Evolutionary conservation across 192 early-diverging fungal genomes (phyloP).

Genomic region (Rhizophlyctis rosea): DNA sequence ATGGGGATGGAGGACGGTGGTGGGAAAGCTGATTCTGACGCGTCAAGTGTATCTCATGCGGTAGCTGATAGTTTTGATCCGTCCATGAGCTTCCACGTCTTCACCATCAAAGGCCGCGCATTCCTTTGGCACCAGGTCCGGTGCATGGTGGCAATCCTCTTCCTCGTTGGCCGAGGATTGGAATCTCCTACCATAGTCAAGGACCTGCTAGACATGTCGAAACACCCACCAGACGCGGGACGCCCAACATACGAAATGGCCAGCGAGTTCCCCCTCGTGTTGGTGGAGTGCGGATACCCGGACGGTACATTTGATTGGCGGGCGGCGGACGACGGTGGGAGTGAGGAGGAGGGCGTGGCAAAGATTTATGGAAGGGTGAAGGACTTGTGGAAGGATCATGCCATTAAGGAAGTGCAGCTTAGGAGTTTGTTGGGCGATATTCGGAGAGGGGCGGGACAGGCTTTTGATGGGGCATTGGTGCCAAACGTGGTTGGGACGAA

Average conservation of each 20-base stretch:
- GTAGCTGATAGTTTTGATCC: slow-evolving; percentile 11
- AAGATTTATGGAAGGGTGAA: too few relatives aligned
- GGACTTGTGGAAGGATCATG: slow-evolving; percentile 24
- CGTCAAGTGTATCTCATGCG: neutral
- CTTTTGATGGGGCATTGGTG: slow-evolving; percentile 9
- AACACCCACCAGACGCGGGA: slow-evolving; percentile 43
- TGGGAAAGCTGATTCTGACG: neutral
- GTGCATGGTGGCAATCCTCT: slow-evolving; percentile 90
- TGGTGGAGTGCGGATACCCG: slow-evolving; percentile 81
- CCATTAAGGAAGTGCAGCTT: slow-evolving; percentile 26
- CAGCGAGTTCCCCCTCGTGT: slow-evolving; percentile 79
- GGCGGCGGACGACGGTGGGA: neutral
- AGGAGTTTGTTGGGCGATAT: slow-evolving; percentile 3
- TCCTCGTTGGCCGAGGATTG: slow-evolving; percentile 76
- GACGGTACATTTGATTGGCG: slow-evolving; percentile 36
- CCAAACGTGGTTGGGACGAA: slow-evolving; percentile 4
- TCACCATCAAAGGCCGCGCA: slow-evolving; percentile 80
- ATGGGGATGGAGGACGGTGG: slow-evolving; percentile 18
- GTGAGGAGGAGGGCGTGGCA: slow-evolving; percentile 6
- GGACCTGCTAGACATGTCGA: slow-evolving; percentile 63
- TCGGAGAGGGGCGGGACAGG: neutral
- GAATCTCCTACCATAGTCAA: slow-evolving; percentile 72
- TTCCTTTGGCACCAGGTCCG: slow-evolving; percentile 99
- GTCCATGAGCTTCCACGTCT: slow-evolving; percentile 58
- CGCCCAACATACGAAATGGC: slow-evolving; percentile 94